Evolutionary conservation across 345 rosid genomes (phyloP).

Genomic region (Citrus australasica): DNA sequence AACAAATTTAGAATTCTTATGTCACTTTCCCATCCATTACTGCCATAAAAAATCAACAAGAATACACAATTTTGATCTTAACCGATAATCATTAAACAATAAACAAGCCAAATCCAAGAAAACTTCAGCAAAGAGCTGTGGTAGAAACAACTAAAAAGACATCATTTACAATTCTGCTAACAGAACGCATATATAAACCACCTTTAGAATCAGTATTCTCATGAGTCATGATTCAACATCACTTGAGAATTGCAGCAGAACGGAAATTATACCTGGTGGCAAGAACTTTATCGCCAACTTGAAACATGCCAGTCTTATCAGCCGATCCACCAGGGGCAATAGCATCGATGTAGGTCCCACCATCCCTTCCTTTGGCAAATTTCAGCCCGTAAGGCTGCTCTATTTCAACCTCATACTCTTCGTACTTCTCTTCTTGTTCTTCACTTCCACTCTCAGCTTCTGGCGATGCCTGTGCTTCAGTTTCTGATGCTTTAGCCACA

Average conservation of each 20-base stretch:
- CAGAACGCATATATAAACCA: neutral
- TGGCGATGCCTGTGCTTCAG: conserved; percentile 40
- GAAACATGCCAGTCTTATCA: conserved; percentile 70
- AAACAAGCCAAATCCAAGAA: neutral
- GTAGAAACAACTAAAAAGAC: neutral
- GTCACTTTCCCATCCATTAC: conserved; percentile 15
- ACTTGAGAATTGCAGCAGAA: neutral
- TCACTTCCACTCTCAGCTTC: conserved; percentile 34
- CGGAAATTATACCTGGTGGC: conserved; percentile 77
- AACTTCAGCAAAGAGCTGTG: neutral
- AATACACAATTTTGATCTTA: too few relatives aligned
- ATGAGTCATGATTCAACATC: neutral
- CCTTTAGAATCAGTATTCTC: neutral
- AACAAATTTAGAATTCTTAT: conserved; percentile 24
- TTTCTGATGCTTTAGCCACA: conserved; percentile 57
- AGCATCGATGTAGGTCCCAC: conserved; percentile 90
- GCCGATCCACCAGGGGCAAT: conserved; percentile 80
- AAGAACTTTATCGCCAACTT: conserved; percentile 82
- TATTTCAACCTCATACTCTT: conserved; percentile 82
- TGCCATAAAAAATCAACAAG: neutral
- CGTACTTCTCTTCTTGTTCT: conserved; percentile 45
- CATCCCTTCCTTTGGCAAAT: conserved; percentile 86
- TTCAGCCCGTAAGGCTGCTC: conserved; percentile 80
- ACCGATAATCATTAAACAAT: neutral
- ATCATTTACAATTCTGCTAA: neutral